Evolutionary conservation across 139 green algal genomes (phyloP).

Genomic region (Chlamydomonas sp.): DNA sequence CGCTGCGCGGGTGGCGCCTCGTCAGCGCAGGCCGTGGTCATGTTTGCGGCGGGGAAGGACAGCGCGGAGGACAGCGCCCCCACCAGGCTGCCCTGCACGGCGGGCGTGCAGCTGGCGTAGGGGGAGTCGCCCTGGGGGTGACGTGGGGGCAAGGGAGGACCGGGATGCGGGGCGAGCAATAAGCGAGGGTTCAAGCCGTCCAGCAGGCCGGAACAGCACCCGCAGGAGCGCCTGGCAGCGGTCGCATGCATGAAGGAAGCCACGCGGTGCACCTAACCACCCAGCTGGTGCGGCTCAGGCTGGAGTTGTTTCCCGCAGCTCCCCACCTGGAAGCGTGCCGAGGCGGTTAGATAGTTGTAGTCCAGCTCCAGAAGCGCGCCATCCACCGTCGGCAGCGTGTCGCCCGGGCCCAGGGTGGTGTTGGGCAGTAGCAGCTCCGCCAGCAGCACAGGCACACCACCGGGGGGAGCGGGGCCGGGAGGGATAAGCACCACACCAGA

Average conservation of each 20-base stretch:
- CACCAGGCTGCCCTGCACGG: background rate
- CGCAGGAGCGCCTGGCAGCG: no score
- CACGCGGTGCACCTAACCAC: background rate
- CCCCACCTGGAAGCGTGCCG: constrained; percentile 7
- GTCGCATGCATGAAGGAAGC: no score
- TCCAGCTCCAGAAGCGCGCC: background rate
- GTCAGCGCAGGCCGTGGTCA: background rate
- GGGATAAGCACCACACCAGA: no score
- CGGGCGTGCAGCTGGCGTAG: constrained; percentile 13
- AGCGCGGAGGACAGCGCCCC: background rate
- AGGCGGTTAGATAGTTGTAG: constrained; percentile 29
- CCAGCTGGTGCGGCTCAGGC: background rate
- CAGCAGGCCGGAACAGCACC: no score
- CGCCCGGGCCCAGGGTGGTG: background rate
- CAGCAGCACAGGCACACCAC: background rate
- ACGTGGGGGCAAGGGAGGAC: background rate
- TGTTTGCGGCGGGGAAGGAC: constrained; percentile 15
- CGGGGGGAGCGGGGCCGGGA: background rate
- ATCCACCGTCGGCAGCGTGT: background rate
- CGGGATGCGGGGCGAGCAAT: background rate
- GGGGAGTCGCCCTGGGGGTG: constrained; percentile 21
- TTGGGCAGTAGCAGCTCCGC: background rate
- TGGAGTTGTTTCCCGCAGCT: no score
- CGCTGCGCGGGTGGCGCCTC: background rate
- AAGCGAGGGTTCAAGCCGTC: background rate